Conservation (phyloP, 129 eudicot genomes). For the Tagetes patula region DNA sequence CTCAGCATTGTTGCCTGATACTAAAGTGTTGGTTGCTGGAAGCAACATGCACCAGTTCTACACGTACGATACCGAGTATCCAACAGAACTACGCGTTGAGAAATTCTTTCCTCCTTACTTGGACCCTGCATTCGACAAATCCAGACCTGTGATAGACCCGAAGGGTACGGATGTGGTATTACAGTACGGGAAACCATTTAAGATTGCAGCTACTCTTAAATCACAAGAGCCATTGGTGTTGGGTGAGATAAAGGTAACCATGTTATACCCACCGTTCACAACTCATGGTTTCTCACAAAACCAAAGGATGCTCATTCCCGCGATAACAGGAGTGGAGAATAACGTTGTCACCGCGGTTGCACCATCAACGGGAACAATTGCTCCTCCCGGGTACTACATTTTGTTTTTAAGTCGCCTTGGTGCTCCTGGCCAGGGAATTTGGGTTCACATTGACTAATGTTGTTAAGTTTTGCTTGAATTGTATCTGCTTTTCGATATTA, state of each 20-base stretch:
- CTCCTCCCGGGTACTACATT: slow-evolving; percentile 72
- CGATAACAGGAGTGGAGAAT: not conserved
- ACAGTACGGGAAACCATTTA: slow-evolving; percentile 44
- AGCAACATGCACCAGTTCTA: slow-evolving; percentile 58
- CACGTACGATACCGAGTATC: slow-evolving; percentile 30
- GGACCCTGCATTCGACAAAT: slow-evolving; percentile 34
- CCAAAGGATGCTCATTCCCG: slow-evolving; percentile 56
- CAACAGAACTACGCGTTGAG: slow-evolving; percentile 74
- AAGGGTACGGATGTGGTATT: slow-evolving; percentile 16
- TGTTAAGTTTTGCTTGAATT: not conserved
- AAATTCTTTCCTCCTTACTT: slow-evolving; percentile 73
- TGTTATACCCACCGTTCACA: slow-evolving; percentile 76
- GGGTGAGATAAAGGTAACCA: slow-evolving; percentile 48
- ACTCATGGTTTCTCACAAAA: slow-evolving; percentile 71
- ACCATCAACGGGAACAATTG: slow-evolving; percentile 21
- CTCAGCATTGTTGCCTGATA: slow-evolving; percentile 59
- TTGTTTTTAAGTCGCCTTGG: slow-evolving; percentile 57
- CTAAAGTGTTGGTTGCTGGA: slow-evolving; percentile 62
- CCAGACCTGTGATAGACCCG: slow-evolving; percentile 33
- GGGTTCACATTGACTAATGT: slow-evolving; percentile 48
- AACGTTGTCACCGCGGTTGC: slow-evolving; percentile 29
- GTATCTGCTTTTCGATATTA: not conserved
- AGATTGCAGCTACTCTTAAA: slow-evolving; percentile 17
- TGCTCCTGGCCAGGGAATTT: slow-evolving; percentile 60
- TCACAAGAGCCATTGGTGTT: not conserved